phyloP scores from a whole-genome alignment of 371 early-diverging fungal genomes.

The Rhizopus sp. region DNA sequence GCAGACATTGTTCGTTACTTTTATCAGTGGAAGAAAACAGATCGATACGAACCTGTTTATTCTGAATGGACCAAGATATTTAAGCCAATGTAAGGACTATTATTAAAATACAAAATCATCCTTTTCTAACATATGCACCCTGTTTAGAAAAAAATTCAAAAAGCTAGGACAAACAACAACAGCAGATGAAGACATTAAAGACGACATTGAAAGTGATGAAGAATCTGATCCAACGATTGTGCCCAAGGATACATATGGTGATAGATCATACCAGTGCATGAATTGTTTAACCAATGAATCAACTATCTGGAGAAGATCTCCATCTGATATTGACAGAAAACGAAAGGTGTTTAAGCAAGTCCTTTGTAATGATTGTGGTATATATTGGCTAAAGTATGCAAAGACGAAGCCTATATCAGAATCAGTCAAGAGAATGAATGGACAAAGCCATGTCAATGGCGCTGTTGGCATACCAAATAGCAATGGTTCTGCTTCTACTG shows the following conservation, averaged over 20 bases:
- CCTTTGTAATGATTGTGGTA: slow-evolving; percentile 74
- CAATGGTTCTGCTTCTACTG: not conserved
- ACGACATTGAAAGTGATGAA: slow-evolving; percentile 13
- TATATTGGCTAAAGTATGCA: slow-evolving; percentile 77
- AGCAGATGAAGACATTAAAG: slow-evolving; percentile 25
- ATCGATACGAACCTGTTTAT: slow-evolving; percentile 69
- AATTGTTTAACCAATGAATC: slow-evolving; percentile 60
- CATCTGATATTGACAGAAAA: slow-evolving; percentile 54
- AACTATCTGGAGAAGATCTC: slow-evolving; percentile 53
- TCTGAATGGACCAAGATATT: slow-evolving; percentile 71
- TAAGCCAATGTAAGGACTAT: slow-evolving; percentile 59
- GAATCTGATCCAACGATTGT: slow-evolving; percentile 40
- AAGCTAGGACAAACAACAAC: slow-evolving; percentile 10
- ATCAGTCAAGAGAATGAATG: slow-evolving; percentile 21
- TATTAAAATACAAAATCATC: slow-evolving; percentile 2
- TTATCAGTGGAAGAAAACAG: slow-evolving; percentile 76
- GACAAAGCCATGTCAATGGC: slow-evolving; percentile 34
- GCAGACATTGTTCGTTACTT: slow-evolving; percentile 70
- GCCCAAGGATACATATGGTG: slow-evolving; percentile 18
- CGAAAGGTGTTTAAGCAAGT: slow-evolving; percentile 48
- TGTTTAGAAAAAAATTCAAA: slow-evolving; percentile 24
- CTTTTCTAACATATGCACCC: not conserved
- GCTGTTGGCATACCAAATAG: slow-evolving; percentile 44
- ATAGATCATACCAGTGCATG: slow-evolving; percentile 48
- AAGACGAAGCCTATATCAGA: slow-evolving; percentile 43